Conservation (phyloP, 2,329 filamentous ascomycete genomes). For the Claviceps maximensis region DNA sequence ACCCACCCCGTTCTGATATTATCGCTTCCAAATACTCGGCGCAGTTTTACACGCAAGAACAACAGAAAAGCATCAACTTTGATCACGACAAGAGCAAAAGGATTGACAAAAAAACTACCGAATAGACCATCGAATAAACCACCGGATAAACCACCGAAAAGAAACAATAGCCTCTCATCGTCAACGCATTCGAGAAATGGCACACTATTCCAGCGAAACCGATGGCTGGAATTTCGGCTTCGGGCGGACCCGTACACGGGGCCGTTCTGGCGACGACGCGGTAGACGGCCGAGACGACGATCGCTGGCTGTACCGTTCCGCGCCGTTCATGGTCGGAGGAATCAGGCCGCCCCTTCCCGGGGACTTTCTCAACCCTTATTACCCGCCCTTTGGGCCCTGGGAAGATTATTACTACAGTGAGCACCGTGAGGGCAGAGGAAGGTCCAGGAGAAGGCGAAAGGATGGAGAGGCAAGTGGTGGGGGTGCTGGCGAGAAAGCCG, state of each 20-base stretch:
- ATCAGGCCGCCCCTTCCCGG: background rate
- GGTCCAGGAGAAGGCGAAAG: background rate
- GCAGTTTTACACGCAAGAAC: too few relatives aligned
- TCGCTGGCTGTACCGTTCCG: background rate
- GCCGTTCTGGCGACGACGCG: background rate
- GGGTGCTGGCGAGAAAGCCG: background rate
- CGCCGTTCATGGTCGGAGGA: background rate
- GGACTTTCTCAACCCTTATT: background rate
- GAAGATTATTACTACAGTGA: background rate
- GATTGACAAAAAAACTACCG: too few relatives aligned
- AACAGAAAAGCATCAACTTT: too few relatives aligned
- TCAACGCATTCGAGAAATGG: background rate
- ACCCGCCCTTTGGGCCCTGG: background rate
- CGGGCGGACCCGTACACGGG: background rate
- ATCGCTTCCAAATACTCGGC: too few relatives aligned
- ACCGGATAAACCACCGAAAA: background rate
- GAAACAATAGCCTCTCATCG: too few relatives aligned
- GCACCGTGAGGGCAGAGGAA: background rate
- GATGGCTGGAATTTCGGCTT: background rate
- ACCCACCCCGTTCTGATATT: too few relatives aligned
- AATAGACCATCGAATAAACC: background rate
- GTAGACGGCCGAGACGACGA: background rate
- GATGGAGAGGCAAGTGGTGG: background rate
- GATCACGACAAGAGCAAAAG: too few relatives aligned
- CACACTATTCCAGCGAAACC: background rate